Evolutionary conservation across 2,329 filamentous ascomycete species (phyloP).

Genomic region (Penicillium sp.): DNA sequence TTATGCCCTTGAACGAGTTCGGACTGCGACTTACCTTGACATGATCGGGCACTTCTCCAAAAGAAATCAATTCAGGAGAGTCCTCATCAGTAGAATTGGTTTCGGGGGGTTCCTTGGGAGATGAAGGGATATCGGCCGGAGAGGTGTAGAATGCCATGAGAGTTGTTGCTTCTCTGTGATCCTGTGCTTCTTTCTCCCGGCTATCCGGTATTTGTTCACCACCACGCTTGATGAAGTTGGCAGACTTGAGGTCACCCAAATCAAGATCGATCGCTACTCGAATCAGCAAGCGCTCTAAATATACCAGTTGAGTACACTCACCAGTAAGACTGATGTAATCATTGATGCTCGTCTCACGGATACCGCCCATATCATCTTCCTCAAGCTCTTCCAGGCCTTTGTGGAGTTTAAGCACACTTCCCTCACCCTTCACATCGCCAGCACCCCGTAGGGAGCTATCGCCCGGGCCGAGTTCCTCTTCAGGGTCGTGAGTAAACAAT

Average conservation of each 20-base stretch:
- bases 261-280: slow-evolving; percentile 46
- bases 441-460: slow-evolving; percentile 63
- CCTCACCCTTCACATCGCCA: slow-evolving; percentile 63
- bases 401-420: slow-evolving; percentile 54
- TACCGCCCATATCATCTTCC: slow-evolving; percentile 61
- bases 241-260: slow-evolving; percentile 35
- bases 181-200: slow-evolving; percentile 48
- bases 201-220: slow-evolving; percentile 46
- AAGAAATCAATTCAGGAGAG: slow-evolving; percentile 39
- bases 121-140: slow-evolving; percentile 49
- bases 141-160: slow-evolving; percentile 55
- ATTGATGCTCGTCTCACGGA: slow-evolving; percentile 46
- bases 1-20: neutral
- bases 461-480: slow-evolving; percentile 64
- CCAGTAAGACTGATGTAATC: slow-evolving; percentile 39
- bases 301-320: slow-evolving; percentile 29
- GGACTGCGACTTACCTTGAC: slow-evolving; percentile 39
- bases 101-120: slow-evolving; percentile 52
- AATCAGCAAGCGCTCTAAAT: neutral
- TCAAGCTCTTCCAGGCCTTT: slow-evolving; percentile 61
- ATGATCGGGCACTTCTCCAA: slow-evolving; percentile 49
- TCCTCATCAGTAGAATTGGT: slow-evolving; percentile 37
- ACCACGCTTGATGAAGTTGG: slow-evolving; percentile 48
- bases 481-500: slow-evolving; percentile 65
- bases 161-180: slow-evolving; percentile 51